phyloP scores from a whole-genome alignment of 495 filamentous ascomycete genomes.

The Sordaria brevicollis region DNA sequence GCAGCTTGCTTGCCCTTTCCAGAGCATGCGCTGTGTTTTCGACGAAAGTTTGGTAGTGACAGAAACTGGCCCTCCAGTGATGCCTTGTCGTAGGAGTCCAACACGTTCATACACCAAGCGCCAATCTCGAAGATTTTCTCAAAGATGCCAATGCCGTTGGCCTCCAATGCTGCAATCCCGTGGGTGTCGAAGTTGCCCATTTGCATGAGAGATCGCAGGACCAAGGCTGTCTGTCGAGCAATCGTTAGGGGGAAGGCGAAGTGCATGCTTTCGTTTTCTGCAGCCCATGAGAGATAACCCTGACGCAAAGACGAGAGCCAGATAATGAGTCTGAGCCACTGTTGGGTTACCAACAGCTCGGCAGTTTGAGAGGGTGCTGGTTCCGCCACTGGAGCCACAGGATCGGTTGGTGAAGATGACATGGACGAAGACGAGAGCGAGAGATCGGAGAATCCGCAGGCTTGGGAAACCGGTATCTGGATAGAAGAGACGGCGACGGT shows the following conservation, averaged over 20 bases:
- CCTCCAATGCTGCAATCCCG: slow-evolving; percentile 39
- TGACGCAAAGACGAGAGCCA: slow-evolving; percentile 52
- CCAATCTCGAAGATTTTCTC: slow-evolving; percentile 46
- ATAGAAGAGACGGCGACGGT: slow-evolving; percentile 17
- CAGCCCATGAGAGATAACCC: slow-evolving; percentile 35
- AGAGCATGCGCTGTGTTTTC: not conserved
- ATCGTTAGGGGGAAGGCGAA: slow-evolving; percentile 48
- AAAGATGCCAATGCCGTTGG: slow-evolving; percentile 49
- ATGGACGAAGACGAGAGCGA: not conserved
- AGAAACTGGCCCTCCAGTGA: not conserved
- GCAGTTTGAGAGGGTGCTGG: slow-evolving; percentile 33
- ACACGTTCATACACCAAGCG: slow-evolving; percentile 42
- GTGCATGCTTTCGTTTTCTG: slow-evolving; percentile 38
- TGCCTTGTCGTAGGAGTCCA: slow-evolving; percentile 20
- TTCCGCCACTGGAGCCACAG: not conserved
- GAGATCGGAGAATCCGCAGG: not conserved
- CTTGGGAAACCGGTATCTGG: not conserved
- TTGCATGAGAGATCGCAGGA: slow-evolving; percentile 36
- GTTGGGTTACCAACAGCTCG: slow-evolving; percentile 51
- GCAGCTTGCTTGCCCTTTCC: slow-evolving; percentile 5
- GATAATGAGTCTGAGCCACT: slow-evolving; percentile 52
- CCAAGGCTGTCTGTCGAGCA: slow-evolving; percentile 40
- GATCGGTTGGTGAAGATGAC: not conserved
- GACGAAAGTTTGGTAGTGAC: not conserved
- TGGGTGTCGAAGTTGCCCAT: not conserved